phyloP scores from a whole-genome alignment of 2,329 filamentous ascomycete species.

The Trichoderma afroharzianum region DNA sequence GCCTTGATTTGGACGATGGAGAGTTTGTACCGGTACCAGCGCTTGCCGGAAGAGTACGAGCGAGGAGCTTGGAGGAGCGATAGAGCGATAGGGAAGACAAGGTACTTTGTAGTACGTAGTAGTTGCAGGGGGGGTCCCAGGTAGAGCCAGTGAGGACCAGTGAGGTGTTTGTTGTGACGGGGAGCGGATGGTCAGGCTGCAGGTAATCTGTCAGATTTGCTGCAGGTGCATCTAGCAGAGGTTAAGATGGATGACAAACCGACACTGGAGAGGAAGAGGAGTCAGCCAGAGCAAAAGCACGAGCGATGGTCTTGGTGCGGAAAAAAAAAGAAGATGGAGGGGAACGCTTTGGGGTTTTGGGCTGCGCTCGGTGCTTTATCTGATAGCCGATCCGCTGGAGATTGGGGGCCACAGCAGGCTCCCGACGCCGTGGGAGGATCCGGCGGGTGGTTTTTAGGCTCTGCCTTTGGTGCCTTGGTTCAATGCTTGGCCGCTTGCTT shows the following conservation, averaged over 20 bases:
- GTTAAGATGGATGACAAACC: background rate
- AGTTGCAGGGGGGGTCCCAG: no score
- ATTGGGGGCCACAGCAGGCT: background rate
- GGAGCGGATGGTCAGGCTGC: background rate
- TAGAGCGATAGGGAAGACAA: background rate
- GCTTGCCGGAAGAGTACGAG: background rate
- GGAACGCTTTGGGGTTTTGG: background rate
- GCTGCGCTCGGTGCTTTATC: background rate
- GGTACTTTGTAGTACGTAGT: background rate
- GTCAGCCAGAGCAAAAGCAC: background rate
- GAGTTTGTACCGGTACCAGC: background rate
- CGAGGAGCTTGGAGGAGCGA: background rate
- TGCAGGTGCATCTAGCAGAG: background rate
- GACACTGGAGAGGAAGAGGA: background rate
- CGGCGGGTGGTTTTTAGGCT: background rate
- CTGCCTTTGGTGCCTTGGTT: background rate
- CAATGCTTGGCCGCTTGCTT: background rate
- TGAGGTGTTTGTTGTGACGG: background rate
- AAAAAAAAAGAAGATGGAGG: background rate
- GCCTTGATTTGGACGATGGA: background rate
- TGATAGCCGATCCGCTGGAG: background rate
- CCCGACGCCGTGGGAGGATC: background rate
- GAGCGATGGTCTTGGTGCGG: background rate
- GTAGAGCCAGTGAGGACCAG: background rate
- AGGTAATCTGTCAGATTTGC: constrained; percentile 5